Base-by-base conservation (phyloP, 345 rosid species). In the Brassica carinata region DNA sequence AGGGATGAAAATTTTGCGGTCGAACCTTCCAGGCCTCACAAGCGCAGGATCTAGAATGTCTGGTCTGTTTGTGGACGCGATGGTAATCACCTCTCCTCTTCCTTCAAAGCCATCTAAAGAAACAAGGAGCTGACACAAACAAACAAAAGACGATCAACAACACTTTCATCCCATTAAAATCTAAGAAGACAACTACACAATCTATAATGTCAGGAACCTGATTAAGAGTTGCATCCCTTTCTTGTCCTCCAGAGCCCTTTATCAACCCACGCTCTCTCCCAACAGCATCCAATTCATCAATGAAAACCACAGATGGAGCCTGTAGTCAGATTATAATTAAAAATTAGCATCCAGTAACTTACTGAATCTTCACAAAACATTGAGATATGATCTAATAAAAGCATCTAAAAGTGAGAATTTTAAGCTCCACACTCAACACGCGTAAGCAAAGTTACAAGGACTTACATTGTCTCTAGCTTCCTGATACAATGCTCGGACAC, bases 71-170 rank as follows among this genome's bases (percentile, higher is more conserved):
- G 97, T 92, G 73, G 98, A 94, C 81, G 98, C 97, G 75, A 94
- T 94, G 62, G 98, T 92, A 66, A 94, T 94, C 67, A 94, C 97
- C 84, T 92, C 90, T 68, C 98, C 97, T 86, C 94, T 85, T 85
- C 98, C 98, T 86, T 94, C 98, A 89, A 94, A 94, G 67, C 98
- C 98, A 89, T 94, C 98, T 83, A 94, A 77, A 81, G 90, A 90
- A 72, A 94, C 96, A 77, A 92, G 94, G 65, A 94, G 98, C 98
- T 94, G 87, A 80, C 74, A 67, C 59, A 78, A 40, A 78, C 17
- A 5, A 51, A 17, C 9, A 19, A 19, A 10, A 59, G 13, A 48
- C 5, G 15, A 48, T 48, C 9, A 23, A 19, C 23, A 55, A 23
- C 64, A 59, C 7, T 19, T 51, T 2, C 67, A 31, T 68, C 11